Conservation (phyloP, 2,329 filamentous ascomycete species). For the Trichoderma endophyticum region DNA sequence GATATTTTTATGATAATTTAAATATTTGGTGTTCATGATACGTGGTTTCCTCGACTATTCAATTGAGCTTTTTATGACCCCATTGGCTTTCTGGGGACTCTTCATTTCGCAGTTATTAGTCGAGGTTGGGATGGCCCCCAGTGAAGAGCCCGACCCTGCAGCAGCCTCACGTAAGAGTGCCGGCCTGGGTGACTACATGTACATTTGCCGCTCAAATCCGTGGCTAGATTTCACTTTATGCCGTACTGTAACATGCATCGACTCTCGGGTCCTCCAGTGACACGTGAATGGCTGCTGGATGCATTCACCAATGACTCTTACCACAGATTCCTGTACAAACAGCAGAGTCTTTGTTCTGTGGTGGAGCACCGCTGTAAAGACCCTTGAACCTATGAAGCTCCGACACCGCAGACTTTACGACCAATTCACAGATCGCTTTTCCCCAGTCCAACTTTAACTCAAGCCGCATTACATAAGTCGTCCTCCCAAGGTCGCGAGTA, state of each 20-base stretch:
- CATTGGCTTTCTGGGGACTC: not conserved
- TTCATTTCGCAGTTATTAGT: not conserved
- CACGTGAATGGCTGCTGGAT: not conserved
- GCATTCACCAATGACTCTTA: not conserved
- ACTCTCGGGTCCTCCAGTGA: not conserved
- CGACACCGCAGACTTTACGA: slow-evolving; percentile 4
- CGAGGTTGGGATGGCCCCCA: not conserved
- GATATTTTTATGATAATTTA: not conserved
- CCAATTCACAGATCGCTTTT: not conserved
- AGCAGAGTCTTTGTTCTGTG: not conserved
- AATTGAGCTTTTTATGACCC: not conserved
- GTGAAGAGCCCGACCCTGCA: not conserved
- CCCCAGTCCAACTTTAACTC: not conserved
- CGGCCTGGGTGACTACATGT: not conserved
- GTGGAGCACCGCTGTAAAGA: not conserved
- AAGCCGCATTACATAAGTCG: not conserved
- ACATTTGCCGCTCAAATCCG: not conserved
- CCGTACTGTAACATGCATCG: not conserved
- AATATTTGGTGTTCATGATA: not conserved
- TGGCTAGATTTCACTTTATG: not conserved
- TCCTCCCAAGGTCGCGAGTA: not conserved
- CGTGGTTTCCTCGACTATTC: not conserved
- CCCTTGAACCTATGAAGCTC: not conserved
- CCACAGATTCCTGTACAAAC: not conserved
- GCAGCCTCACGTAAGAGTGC: slow-evolving; percentile 10